These are phyloP conservation scores for Candida ulmi DNA, from an alignment of 805 yeast genomes.

Conservation along the genomic window DNA sequence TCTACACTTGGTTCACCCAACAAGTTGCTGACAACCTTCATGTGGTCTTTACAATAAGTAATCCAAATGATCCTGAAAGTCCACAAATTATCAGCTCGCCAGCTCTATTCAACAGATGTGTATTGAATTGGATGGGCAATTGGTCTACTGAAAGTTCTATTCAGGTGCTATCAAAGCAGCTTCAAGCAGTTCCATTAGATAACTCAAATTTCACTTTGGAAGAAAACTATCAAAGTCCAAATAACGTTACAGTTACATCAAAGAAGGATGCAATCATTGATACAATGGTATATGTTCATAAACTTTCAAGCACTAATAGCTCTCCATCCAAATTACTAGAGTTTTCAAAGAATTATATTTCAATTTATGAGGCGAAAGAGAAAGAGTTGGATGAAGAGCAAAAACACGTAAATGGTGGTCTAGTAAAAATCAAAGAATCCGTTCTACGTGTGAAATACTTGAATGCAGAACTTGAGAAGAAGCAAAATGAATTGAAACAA, in stretches of 20 bases:
- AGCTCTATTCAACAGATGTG: constrained; percentile 86
- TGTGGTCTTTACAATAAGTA: constrained; percentile 72
- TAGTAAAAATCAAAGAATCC: constrained; percentile 71
- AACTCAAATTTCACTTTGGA: constrained; percentile 36
- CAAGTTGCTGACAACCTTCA: constrained; percentile 71
- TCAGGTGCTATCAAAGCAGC: constrained; percentile 41
- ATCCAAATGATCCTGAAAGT: constrained; percentile 30
- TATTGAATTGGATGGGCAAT: constrained; percentile 81
- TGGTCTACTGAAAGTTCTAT: constrained; percentile 54
- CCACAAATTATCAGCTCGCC: constrained; percentile 68
- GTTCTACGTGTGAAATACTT: constrained; percentile 64
- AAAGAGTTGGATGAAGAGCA: constrained; percentile 56
- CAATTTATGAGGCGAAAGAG: constrained; percentile 37
- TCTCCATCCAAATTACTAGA: constrained; percentile 55
- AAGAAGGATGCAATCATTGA: constrained; percentile 44
- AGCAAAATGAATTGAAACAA: constrained; percentile 39
- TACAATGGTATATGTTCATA: constrained; percentile 42
- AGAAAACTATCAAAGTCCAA: constrained; percentile 8
- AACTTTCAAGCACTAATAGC: constrained; percentile 7
- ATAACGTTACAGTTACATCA: constrained; percentile 11
- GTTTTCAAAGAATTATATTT: constrained; percentile 40
- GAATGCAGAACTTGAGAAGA: constrained; percentile 45
- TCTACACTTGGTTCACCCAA: constrained; percentile 66
- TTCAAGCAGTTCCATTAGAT: constrained; percentile 49
- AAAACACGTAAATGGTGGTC: constrained; percentile 65